These are phyloP conservation scores for Chionographis japonica DNA, from an alignment of 106 monocot species.

Conservation along the genomic window DNA sequence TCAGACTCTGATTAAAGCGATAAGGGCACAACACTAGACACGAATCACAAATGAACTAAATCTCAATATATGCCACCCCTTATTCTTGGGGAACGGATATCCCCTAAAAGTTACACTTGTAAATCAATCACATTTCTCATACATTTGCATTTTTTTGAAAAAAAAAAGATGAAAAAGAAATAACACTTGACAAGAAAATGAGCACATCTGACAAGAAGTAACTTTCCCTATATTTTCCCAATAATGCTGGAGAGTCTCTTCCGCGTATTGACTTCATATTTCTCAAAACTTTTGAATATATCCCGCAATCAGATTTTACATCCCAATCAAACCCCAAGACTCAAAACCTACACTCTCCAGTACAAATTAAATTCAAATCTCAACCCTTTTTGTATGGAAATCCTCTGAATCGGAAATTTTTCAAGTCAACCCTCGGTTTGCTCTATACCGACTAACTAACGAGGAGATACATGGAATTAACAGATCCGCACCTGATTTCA, in stretches of 20 bases:
- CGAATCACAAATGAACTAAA: too few relatives aligned
- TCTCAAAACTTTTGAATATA: constrained; percentile 23
- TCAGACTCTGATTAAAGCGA: too few relatives aligned
- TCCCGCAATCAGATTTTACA: constrained; percentile 30
- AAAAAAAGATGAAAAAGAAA: constrained; percentile 1
- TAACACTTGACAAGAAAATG: background rate
- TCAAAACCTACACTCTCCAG: constrained; percentile 12
- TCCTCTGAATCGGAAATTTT: constrained; percentile 20
- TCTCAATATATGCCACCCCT: too few relatives aligned
- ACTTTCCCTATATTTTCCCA: background rate
- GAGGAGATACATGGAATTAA: constrained; percentile 15
- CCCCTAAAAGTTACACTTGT: background rate
- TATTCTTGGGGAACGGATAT: too few relatives aligned
- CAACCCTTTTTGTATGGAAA: constrained; percentile 22
- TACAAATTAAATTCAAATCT: constrained; percentile 29
- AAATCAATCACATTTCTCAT: constrained; percentile 3
- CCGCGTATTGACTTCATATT: constrained; percentile 3
- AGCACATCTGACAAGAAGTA: background rate
- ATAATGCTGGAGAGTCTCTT: background rate
- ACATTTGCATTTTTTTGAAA: background rate
- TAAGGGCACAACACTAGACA: too few relatives aligned
- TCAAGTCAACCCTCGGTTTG: constrained; percentile 13
- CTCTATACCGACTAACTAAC: constrained; percentile 25
- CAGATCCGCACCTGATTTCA: constrained; percentile 15
- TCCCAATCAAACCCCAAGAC: constrained; percentile 26